A percentile compares a stretch with the other conserved stretches of the same genome.
Conservation (phyloP, 1,284 basidiomycete genomes). For the Vanrija sp. region DNA sequence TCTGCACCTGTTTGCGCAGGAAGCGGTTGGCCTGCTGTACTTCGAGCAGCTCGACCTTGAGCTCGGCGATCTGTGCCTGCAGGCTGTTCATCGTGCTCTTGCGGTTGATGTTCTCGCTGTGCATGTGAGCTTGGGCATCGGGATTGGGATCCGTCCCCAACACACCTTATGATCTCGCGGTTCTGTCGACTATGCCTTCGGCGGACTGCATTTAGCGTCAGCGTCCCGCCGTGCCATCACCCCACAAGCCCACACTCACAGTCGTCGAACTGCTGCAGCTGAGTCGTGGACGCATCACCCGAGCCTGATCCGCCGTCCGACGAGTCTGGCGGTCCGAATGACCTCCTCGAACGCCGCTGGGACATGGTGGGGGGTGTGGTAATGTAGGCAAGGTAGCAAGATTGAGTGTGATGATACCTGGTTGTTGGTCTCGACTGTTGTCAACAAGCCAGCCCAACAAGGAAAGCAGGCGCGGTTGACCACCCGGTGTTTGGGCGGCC, state of each 20-base stretch:
- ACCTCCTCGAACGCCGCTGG: no score
- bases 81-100: slow-evolving; percentile 6
- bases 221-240: background rate
- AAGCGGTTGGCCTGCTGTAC: slow-evolving; percentile 4
- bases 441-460: no score
- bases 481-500: no score
- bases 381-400: no score
- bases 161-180: slow-evolving; percentile 15
- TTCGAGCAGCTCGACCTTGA: slow-evolving; percentile 14
- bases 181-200: slow-evolving; percentile 16
- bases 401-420: no score
- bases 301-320: no score
- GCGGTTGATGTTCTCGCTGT: slow-evolving; percentile 15
- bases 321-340: no score
- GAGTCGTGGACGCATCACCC: background rate
- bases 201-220: slow-evolving; percentile 10
- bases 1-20: background rate
- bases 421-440: no score
- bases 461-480: no score
- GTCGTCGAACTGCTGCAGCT: slow-evolving; percentile 7
- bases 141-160: background rate
- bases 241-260: background rate
- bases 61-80: slow-evolving; percentile 9
- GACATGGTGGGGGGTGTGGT: no score
- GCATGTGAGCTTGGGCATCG: background rate